Percentiles rank a stretch among this genome's conserved stretches.
phyloP scores from a whole-genome alignment of 202 grass and related monocot species.

The Zizania palustris region DNA sequence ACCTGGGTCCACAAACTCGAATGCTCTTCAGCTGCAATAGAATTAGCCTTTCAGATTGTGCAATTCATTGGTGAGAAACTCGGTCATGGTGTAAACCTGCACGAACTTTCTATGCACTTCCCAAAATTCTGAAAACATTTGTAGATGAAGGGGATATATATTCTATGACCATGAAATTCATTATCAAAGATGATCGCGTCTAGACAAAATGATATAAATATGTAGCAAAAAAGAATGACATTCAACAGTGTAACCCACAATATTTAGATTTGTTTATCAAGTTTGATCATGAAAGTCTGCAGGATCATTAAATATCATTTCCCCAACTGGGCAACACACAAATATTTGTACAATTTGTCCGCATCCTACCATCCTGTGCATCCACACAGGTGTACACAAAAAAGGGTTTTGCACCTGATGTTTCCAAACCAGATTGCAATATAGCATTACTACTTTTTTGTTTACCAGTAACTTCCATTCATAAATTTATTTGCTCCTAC shows the following conservation, averaged over 20 bases:
- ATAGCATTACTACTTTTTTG: neutral
- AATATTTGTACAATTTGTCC: neutral
- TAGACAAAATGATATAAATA: neutral
- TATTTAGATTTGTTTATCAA: neutral
- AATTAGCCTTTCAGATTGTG: conserved; percentile 30
- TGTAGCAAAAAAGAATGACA: neutral
- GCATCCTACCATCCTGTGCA: neutral
- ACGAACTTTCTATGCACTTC: neutral
- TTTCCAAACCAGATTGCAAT: neutral
- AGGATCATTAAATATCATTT: neutral
- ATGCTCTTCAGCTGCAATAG: conserved; percentile 80
- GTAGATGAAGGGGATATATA: neutral
- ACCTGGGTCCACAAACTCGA: conserved; percentile 94
- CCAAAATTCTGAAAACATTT: neutral
- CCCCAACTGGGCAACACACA: neutral
- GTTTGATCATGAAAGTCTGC: conserved; percentile 1
- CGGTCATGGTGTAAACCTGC: neutral
- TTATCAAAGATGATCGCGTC: neutral
- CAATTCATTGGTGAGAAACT: neutral
- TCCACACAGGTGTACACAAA: conserved; percentile 8
- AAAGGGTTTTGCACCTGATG: neutral
- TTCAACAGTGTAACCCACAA: conserved; percentile 1
- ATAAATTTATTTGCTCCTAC: neutral
- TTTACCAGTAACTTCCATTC: neutral
- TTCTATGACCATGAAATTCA: neutral